phyloP scores from a whole-genome alignment of 2,329 filamentous ascomycete species.

The Penicillium italicum region DNA sequence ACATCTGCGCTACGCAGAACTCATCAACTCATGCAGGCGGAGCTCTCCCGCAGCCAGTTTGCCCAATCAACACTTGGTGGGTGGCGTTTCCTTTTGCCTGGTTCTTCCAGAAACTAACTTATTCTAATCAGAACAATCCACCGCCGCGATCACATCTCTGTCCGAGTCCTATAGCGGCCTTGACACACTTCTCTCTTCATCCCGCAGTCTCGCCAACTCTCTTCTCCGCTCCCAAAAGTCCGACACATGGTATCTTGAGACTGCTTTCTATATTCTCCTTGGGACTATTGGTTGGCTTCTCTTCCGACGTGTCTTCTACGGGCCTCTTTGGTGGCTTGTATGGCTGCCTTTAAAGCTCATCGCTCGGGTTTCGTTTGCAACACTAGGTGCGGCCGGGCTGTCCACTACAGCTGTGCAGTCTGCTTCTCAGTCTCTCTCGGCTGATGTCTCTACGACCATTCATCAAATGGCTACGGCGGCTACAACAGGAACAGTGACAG shows the following conservation, averaged over 20 bases:
- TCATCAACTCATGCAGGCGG: constrained; percentile 78
- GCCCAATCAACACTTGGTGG: constrained; percentile 74
- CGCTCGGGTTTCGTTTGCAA: constrained; percentile 56
- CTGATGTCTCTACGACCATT: constrained; percentile 20
- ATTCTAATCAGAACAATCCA: constrained; percentile 60
- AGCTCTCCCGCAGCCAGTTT: constrained; percentile 82
- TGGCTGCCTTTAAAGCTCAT: constrained; percentile 73
- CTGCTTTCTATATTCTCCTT: constrained; percentile 76
- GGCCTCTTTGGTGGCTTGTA: constrained; percentile 83
- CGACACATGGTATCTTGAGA: constrained; percentile 96
- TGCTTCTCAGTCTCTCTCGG: constrained; percentile 19
- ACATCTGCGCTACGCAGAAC: constrained; percentile 79
- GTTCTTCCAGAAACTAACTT: constrained; percentile 1
- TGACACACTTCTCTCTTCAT: constrained; percentile 71
- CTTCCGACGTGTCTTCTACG: constrained; percentile 80
- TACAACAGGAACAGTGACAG: constrained; percentile 11
- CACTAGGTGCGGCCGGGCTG: constrained; percentile 52
- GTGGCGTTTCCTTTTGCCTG: constrained; percentile 3
- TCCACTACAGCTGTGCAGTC: constrained; percentile 28
- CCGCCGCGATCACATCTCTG: constrained; percentile 74
- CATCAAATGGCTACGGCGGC: constrained; percentile 22
- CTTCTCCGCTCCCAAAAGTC: constrained; percentile 86
- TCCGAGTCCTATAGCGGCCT: constrained; percentile 77
- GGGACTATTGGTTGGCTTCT: constrained; percentile 79
- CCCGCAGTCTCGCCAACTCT: constrained; percentile 70